Conservation (phyloP, 371 early-diverging fungal species). For the Mucor mucedo region DNA sequence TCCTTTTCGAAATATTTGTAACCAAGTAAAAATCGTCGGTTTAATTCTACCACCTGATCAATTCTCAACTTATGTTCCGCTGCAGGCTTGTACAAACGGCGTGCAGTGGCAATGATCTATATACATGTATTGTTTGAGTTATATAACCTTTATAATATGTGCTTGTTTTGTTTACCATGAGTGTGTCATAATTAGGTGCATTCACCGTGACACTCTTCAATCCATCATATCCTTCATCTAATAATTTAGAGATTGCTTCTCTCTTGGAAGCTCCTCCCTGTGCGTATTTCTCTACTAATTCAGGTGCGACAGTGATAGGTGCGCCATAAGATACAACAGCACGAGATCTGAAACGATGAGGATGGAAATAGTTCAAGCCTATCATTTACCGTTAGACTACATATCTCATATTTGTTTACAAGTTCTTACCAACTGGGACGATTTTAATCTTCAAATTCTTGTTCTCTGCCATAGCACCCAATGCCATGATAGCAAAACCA, state of each 20-base stretch:
- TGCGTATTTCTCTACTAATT: slow-evolving; percentile 70
- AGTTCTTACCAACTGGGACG: slow-evolving; percentile 71
- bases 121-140: neutral
- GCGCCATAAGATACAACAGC: slow-evolving; percentile 89
- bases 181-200: slow-evolving; percentile 80
- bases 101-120: slow-evolving; percentile 67
- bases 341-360: slow-evolving; percentile 86
- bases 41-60: slow-evolving; percentile 69
- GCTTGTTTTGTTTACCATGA: slow-evolving; percentile 53
- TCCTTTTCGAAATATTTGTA: slow-evolving; percentile 62
- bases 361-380: slow-evolving; percentile 88
- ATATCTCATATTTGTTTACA: neutral
- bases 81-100: slow-evolving; percentile 75
- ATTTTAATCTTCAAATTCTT: slow-evolving; percentile 79
- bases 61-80: slow-evolving; percentile 62
- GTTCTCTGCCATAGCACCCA: slow-evolving; percentile 80
- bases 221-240: slow-evolving; percentile 66
- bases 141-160: neutral
- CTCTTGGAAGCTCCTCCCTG: slow-evolving; percentile 75
- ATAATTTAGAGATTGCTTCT: slow-evolving; percentile 66
- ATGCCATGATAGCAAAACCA: slow-evolving; percentile 80
- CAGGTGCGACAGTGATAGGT: slow-evolving; percentile 69
- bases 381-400: neutral
- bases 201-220: slow-evolving; percentile 83
- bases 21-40: slow-evolving; percentile 72